These are phyloP conservation scores for Tylopilus felleus DNA, from an alignment of 768 basidiomycete species.

Conservation along the genomic window DNA sequence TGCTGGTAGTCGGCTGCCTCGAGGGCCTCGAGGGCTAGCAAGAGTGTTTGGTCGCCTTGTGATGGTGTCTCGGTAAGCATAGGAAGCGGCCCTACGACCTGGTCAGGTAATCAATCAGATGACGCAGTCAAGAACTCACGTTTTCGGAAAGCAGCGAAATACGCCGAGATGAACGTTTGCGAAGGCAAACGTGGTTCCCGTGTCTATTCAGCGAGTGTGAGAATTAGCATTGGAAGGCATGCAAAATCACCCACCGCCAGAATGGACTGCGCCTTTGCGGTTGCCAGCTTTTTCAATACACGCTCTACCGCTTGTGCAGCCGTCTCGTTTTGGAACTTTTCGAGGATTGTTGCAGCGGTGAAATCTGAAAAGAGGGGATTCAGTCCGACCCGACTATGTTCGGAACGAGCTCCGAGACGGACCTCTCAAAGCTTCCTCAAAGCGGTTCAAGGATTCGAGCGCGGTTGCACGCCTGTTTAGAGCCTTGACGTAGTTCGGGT, in stretches of 20 bases:
- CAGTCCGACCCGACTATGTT: neutral
- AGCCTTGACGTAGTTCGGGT: slow-evolving; percentile 83
- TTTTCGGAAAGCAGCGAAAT: slow-evolving; percentile 94
- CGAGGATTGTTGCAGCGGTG: slow-evolving; percentile 94
- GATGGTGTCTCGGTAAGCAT: slow-evolving; percentile 69
- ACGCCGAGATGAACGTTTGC: slow-evolving; percentile 88
- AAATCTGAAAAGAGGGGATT: slow-evolving; percentile 55
- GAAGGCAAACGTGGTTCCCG: slow-evolving; percentile 86
- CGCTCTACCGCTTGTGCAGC: slow-evolving; percentile 84
- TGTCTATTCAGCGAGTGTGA: slow-evolving; percentile 27
- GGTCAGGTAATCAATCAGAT: slow-evolving; percentile 3
- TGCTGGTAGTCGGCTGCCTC: slow-evolving; percentile 82
- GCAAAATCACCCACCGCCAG: slow-evolving; percentile 47
- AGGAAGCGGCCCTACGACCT: slow-evolving; percentile 55
- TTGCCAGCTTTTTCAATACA: slow-evolving; percentile 81
- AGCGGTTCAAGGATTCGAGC: slow-evolving; percentile 69
- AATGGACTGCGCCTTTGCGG: slow-evolving; percentile 69
- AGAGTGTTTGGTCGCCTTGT: slow-evolving; percentile 79
- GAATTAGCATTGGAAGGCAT: neutral
- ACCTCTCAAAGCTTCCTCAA: slow-evolving; percentile 81
- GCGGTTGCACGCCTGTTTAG: slow-evolving; percentile 88
- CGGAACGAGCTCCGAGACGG: slow-evolving; percentile 16
- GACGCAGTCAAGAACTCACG: slow-evolving; percentile 46
- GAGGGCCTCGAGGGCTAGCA: slow-evolving; percentile 79
- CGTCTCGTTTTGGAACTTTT: slow-evolving; percentile 81